These are phyloP conservation scores for Corymbia citriodora DNA, from an alignment of 441 rosid species.

Conservation along the genomic window DNA sequence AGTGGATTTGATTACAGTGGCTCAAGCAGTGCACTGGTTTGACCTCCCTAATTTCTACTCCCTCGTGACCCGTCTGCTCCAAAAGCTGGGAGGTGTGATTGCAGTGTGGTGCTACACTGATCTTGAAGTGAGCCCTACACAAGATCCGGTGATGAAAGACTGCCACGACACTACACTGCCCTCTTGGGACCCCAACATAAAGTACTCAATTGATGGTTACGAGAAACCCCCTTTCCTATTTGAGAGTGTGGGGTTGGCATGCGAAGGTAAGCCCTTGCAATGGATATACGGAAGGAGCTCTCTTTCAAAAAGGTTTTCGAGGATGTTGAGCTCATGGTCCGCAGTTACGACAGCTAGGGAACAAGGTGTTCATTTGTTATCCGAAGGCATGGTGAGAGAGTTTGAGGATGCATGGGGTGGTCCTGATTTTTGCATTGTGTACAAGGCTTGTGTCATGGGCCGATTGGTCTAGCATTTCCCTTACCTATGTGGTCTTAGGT, in stretches of 20 bases:
- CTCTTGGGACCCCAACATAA: conserved; percentile 21
- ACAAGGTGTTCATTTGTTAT: conserved; percentile 46
- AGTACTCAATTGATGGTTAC: conserved; percentile 20
- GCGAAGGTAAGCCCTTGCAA: conserved; percentile 41
- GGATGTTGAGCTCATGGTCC: conserved; percentile 46
- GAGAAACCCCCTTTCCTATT: conserved; percentile 52
- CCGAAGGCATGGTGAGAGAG: conserved; percentile 30
- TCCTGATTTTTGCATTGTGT: background rate
- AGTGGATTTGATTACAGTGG: conserved; percentile 55
- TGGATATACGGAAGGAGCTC: conserved; percentile 38
- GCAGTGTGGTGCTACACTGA: conserved; percentile 67
- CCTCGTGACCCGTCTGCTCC: conserved; percentile 25
- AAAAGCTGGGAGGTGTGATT: conserved; percentile 52
- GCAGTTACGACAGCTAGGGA: conserved; percentile 42
- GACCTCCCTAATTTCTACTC: conserved; percentile 48
- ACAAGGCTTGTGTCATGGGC: background rate
- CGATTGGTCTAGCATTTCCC: too few relatives aligned
- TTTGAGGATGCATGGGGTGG: conserved; percentile 66
- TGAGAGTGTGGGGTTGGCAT: conserved; percentile 40
- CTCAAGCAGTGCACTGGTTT: conserved; percentile 61
- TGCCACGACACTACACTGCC: conserved; percentile 37
- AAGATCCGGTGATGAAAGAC: conserved; percentile 31
- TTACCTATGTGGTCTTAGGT: too few relatives aligned
- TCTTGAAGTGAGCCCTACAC: conserved; percentile 27
- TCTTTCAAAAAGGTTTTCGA: conserved; percentile 41